Conservation (phyloP, 148 eudicot species). For the Cornus florida region DNA sequence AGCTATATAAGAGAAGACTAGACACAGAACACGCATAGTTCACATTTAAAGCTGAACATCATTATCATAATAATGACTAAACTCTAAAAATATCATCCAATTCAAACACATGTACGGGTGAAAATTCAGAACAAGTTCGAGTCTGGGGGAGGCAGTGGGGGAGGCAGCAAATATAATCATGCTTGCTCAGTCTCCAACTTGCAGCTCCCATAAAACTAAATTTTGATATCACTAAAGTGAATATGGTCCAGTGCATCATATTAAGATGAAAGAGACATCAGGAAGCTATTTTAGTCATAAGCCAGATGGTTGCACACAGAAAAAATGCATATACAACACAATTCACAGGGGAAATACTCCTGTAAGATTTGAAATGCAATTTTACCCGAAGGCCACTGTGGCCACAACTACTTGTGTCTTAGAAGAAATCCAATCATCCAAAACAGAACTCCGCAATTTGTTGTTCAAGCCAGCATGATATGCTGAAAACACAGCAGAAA, state of each 20-base stretch:
- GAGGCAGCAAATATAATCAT: background rate
- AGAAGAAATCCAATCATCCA: constrained; percentile 92
- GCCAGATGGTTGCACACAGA: background rate
- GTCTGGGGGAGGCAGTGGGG: no score
- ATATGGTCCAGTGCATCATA: background rate
- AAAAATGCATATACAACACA: background rate
- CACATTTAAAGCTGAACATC: background rate
- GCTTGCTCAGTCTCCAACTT: background rate
- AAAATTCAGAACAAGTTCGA: background rate
- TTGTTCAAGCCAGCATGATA: constrained; percentile 95
- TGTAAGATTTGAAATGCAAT: background rate
- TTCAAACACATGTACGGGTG: background rate
- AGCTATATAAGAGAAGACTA: no score
- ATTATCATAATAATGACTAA: background rate
- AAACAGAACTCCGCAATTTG: constrained; percentile 76
- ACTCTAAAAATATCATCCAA: background rate
- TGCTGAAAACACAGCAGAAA: constrained; percentile 45
- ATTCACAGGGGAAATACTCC: background rate
- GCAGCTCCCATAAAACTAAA: background rate
- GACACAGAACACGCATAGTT: background rate
- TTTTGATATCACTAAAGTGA: background rate
- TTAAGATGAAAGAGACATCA: background rate
- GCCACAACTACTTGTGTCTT: constrained; percentile 92
- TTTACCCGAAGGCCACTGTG: constrained; percentile 96
- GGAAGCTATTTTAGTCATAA: background rate